phyloP scores from a whole-genome alignment of 306 rosid species.

The Acmispon strigosus region DNA sequence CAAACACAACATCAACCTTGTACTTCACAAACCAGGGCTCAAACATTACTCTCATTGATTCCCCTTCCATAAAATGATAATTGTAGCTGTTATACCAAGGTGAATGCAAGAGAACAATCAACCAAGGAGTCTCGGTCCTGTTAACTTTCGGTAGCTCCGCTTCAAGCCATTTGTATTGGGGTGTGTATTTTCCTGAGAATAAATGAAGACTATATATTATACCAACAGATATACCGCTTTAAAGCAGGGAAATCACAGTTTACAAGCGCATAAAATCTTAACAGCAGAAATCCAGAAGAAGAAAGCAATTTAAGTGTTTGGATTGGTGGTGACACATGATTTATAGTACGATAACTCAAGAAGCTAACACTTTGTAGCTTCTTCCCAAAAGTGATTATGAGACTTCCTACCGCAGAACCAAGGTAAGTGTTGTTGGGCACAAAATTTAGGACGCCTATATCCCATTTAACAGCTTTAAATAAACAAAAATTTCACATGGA shows the following conservation, averaged over 20 bases:
- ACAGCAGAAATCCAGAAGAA: background rate
- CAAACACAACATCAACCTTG: constrained; percentile 78
- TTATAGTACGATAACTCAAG: no score
- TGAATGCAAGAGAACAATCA: constrained; percentile 71
- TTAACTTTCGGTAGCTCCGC: constrained; percentile 62
- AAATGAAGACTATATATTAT: background rate
- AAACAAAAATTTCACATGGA: background rate
- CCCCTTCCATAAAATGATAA: constrained; percentile 91
- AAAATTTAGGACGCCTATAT: background rate
- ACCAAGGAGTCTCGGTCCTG: constrained; percentile 83
- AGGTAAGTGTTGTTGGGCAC: constrained; percentile 3
- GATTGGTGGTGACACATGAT: no score
- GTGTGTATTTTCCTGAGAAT: constrained; percentile 67
- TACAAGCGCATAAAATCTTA: background rate
- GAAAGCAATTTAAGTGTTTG: background rate
- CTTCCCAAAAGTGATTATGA: no score
- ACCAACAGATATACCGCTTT: background rate
- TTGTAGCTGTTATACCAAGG: constrained; percentile 72
- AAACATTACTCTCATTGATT: constrained; percentile 75
- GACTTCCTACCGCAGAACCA: no score
- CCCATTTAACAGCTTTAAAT: background rate
- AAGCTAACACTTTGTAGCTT: no score
- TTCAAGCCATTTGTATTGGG: constrained; percentile 74
- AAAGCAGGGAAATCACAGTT: background rate
- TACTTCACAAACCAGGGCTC: constrained; percentile 63